Percentiles rank a stretch among this genome's conserved stretches.
phyloP scores from a whole-genome alignment of 2,329 filamentous ascomycete genomes.

The Ilyonectria robusta region DNA sequence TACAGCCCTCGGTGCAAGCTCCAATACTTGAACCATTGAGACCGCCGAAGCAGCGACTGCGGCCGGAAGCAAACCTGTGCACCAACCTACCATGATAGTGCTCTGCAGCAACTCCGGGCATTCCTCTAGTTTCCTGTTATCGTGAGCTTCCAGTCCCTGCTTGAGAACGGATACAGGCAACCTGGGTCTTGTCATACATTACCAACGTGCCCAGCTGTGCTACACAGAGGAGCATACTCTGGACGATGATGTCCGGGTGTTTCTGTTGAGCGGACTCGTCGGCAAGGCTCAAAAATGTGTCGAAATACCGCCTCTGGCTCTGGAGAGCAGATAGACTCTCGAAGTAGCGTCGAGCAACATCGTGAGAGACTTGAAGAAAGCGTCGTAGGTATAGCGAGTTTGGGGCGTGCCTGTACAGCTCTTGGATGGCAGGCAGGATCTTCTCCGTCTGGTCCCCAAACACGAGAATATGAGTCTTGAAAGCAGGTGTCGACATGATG shows the following conservation, averaged over 20 bases:
- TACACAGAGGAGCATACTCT: neutral
- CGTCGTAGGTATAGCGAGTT: neutral
- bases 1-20: neutral
- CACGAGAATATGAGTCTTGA: neutral
- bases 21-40: neutral
- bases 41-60: neutral
- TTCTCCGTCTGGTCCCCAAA: neutral
- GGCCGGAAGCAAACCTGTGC: neutral
- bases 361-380: neutral
- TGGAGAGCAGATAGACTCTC: neutral
- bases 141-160: neutral
- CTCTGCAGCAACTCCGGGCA: neutral
- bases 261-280: neutral
- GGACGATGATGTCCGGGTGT: neutral
- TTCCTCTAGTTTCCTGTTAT: neutral
- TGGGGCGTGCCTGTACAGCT: neutral
- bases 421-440: neutral
- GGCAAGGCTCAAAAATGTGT: neutral
- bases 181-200: neutral
- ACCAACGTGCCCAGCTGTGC: neutral
- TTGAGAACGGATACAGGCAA: neutral
- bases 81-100: neutral
- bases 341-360: neutral
- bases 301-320: neutral
- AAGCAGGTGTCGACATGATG: neutral